Base-by-base conservation (phyloP, 768 basidiomycete genomes). In the Favolaschia claudopus region DNA sequence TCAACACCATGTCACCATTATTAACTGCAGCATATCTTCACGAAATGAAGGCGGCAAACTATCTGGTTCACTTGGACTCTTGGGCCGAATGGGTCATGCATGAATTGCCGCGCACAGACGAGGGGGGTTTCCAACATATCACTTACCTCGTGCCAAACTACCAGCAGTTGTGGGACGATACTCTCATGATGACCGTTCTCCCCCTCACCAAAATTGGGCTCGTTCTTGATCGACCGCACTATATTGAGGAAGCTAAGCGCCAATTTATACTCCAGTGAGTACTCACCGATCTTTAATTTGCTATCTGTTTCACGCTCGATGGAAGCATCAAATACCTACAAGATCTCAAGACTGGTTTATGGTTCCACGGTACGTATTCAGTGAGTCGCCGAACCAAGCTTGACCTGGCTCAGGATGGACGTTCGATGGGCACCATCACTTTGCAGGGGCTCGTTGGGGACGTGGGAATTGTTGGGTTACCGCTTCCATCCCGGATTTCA, bases 381-480 rank as follows among this genome's bases (percentile, higher is more conserved):
- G 25, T 43, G 34, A 32, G 14, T 9, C 24, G 13, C n/a, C 34
- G 22, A 25, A 24, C 17, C 15, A 10, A n/a, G 24, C 14, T 48
- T 31, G 39, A 50, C 20, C 37, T 25, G 32, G 3, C 12, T 32
- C 38, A 80, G 79, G 78, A 9, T 81, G 79, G 79, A 78, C 76
- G 7, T 82, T 81, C 47, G 76, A 77, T 36, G 79, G 79, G 2
- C 70, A 78, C 15, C 79, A 81, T 63, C 77, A 82, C 58, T 82
- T 81, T 53, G 79, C 76, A 10, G 68, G 71, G 31, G 82, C 82
- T 10, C 74, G 74, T 33, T 85, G 85, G 85, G 84, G 80, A 8
- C 71, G 84, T 53, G 84, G 85, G 28, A 85, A 85, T 66, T 83
- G 82, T 63, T 86, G 84, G 82, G 72, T 78, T 10, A 82, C 80